Evolutionary conservation across 345 rosid genomes (phyloP), one percentile per base, ranked within the genome.

Genomic region (Camelina neglecta): DNA sequence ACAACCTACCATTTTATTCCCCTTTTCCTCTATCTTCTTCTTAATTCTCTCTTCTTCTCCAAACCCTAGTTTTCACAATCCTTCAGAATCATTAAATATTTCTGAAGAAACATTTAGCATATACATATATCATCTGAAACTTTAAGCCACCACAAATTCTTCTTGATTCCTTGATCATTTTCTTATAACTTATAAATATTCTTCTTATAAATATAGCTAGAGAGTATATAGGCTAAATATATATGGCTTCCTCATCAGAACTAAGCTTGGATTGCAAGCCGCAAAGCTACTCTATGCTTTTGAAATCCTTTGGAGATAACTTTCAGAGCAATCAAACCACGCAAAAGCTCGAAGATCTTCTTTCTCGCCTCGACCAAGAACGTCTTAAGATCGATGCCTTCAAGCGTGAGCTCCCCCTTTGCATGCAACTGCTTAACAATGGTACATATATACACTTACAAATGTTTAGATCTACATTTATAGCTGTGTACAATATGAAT

Each of bases 361-460:
- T 96, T 20, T 73, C 87, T 73, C 87, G 79, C 41, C 98, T 96
- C 20, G 98, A 96, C 64, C 97, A 93, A 67, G 99, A 96, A 75
- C 86, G 96, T 41, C 86, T 88, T 73, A 96, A 96, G 92, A 93
- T 96, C 63, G 99, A 96, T 71, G 99, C 96, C 24, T 91, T 96
- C 85, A 96, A 96, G 80, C 96, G 99, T 8, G 99, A 96, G 81
- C 91, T 96, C 23, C 99, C 99, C 1, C 98, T 96, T 74, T 96
- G 99, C 93, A 93, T 96, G 98, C 98, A 96, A 61, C 99, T 96
- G 82, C 99, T 96, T 82, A 67, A 90, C 69, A 86, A 86, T 72
- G 99, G 99, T 92, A 86, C 72, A 35, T 6, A 35, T 6, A 49
- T 42, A 12, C 6, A 48, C 2, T 21, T 54, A 42, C 11, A 48